A percentile compares a stretch with the other conserved stretches of the same genome.
These are phyloP conservation scores for Sarocladiaceae sp. DNA, from an alignment of 2,329 filamentous ascomycete species.

Conservation along the genomic window DNA sequence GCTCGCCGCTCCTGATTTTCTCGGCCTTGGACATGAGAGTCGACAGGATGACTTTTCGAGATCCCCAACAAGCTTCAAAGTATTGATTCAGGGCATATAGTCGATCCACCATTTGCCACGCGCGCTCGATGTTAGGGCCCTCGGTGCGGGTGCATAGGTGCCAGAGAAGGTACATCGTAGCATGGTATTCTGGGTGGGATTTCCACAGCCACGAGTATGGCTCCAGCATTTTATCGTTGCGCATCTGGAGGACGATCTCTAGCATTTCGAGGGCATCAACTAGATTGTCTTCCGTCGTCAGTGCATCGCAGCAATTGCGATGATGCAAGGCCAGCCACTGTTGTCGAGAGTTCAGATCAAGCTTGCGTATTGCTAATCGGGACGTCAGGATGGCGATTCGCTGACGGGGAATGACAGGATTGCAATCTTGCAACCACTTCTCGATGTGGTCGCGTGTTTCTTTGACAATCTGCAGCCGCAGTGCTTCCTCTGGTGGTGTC, in stretches of 20 bases:
- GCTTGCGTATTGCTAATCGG: background rate
- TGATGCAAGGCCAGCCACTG: background rate
- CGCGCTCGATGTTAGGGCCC: background rate
- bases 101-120: background rate
- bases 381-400: background rate
- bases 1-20: background rate
- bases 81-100: background rate
- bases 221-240: background rate
- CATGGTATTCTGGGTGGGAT: background rate
- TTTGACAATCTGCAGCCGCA: background rate
- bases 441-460: background rate
- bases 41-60: background rate
- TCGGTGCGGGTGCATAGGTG: background rate
- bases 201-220: background rate
- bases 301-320: background rate
- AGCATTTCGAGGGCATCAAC: background rate
- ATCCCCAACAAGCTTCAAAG: background rate
- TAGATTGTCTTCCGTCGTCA: background rate
- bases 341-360: background rate
- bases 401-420: background rate
- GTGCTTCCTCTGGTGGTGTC: background rate
- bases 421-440: background rate
- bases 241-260: background rate
- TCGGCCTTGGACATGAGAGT: background rate
- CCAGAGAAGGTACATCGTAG: background rate